Percentiles rank a stretch among this genome's conserved stretches.
Evolutionary conservation across 1,284 basidiomycete genomes (phyloP).

Genomic region (Porogramme epimiltina): DNA sequence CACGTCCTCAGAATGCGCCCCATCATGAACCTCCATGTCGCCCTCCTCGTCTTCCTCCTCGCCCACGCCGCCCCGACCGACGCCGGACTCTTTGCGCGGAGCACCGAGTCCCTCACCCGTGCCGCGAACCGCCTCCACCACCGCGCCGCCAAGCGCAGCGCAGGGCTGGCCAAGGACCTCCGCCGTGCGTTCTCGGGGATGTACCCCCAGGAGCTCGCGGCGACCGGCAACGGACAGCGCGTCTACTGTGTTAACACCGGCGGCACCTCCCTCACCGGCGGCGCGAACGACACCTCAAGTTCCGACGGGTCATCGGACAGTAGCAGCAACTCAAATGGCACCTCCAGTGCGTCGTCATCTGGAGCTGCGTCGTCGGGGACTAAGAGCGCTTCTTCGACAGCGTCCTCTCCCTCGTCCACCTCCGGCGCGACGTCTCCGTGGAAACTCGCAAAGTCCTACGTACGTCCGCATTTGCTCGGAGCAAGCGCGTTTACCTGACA

Average conservation of each 20-base stretch:
- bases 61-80: constrained; percentile 35
- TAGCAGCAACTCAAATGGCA: constrained; percentile 19
- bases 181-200: constrained; percentile 58
- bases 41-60: constrained; percentile 29
- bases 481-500: neutral
- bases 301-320: constrained; percentile 6
- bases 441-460: constrained; percentile 31
- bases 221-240: constrained; percentile 12
- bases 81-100: constrained; percentile 41
- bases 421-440: constrained; percentile 28
- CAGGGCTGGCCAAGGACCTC: constrained; percentile 65
- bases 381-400: constrained; percentile 21
- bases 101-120: constrained; percentile 35
- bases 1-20: neutral
- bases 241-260: constrained; percentile 32
- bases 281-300: constrained; percentile 5
- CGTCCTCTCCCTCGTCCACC: constrained; percentile 10
- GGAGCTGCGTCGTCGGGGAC: constrained; percentile 20
- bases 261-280: constrained; percentile 16
- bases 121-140: constrained; percentile 39
- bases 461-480: constrained; percentile 15
- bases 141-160: constrained; percentile 50
- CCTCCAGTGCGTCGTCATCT: constrained; percentile 13
- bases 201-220: constrained; percentile 30
- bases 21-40: constrained; percentile 28